Base-by-base conservation (phyloP, 495 filamentous ascomycete species). In the Podospora tetraspora region DNA sequence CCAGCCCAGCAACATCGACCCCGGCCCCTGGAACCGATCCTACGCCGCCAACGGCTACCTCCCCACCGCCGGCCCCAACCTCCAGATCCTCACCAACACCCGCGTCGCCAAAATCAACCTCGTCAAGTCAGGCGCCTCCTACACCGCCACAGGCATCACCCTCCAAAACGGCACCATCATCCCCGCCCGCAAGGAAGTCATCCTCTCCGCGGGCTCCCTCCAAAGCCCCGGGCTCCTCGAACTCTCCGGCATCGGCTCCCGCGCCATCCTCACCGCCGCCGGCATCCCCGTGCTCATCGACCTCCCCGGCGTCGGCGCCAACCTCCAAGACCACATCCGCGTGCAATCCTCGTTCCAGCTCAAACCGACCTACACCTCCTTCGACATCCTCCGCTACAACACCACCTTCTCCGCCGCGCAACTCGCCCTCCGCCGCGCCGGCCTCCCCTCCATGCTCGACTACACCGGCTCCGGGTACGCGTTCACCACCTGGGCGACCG, bases 151-250 rank as follows among this genome's bases (percentile, higher is more conserved):
- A 2, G 74, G 76, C 11, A 73, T 80, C 4, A 74, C 71, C 16
- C 68, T 78, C 11, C 19, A 66, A 16, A 63, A 75, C 58, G 74
- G 73, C 63, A 75, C 71, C 24, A 22, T 57, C 43, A 68, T 87
- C 29, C 57, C 61, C 7, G 85, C 81, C 8, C 73, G 68, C 8
- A 79, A 80, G 57, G 85, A 88, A 43, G 81, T 88, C 1, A 83
- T 90, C 64, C 70, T 89, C 11, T 82, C 84, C 7, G 82, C 84
- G 3, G 87, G 87, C 11, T 63, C 82, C 32, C 75, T 85, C 29
- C 76, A 81, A 12, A 80, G 82, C 8, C 85, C 87, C 13, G 73
- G 77, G 12, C 74, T 89, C 11, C 78, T 88, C 12, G 86, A 88
- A 72, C 77, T 85, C 0, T 90, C 87, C 0, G 86, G 87, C 57